These are phyloP conservation scores for Megacollybia platyphylla DNA, from an alignment of 1,284 basidiomycete species.

Conservation along the genomic window DNA sequence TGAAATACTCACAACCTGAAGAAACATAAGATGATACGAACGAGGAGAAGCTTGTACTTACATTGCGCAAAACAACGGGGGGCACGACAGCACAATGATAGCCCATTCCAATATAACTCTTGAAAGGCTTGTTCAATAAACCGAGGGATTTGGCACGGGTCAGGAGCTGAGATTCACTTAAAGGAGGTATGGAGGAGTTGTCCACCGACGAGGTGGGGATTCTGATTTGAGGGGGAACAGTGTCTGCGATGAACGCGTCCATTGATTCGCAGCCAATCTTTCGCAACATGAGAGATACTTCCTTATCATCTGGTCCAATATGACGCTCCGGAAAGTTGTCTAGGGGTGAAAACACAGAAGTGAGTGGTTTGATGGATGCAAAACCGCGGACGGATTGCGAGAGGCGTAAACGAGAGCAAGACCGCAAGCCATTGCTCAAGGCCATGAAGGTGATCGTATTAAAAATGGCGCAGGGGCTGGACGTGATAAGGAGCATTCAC, in stretches of 20 bases:
- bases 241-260: constrained; percentile 74
- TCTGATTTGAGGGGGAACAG: constrained; percentile 73
- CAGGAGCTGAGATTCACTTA: constrained; percentile 83
- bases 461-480: neutral
- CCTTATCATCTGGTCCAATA: constrained; percentile 74
- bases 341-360: constrained; percentile 63
- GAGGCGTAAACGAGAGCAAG: constrained; percentile 12
- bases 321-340: constrained; percentile 86
- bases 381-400: constrained; percentile 23
- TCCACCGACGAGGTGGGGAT: constrained; percentile 50
- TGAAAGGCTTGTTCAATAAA: constrained; percentile 68
- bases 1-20: neutral
- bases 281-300: constrained; percentile 70
- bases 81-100: constrained; percentile 93
- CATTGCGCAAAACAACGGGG: constrained; percentile 87
- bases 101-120: constrained; percentile 96
- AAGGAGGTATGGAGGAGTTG: constrained; percentile 56
- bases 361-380: constrained; percentile 45
- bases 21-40: constrained; percentile 1
- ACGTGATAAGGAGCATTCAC: constrained; percentile 19
- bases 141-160: constrained; percentile 70
- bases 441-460: constrained; percentile 8
- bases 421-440: constrained; percentile 28
- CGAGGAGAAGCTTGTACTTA: constrained; percentile 20
- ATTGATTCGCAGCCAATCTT: constrained; percentile 75